These are phyloP conservation scores for Suillus luteus DNA, from an alignment of 768 basidiomycete species.

Conservation along the genomic window DNA sequence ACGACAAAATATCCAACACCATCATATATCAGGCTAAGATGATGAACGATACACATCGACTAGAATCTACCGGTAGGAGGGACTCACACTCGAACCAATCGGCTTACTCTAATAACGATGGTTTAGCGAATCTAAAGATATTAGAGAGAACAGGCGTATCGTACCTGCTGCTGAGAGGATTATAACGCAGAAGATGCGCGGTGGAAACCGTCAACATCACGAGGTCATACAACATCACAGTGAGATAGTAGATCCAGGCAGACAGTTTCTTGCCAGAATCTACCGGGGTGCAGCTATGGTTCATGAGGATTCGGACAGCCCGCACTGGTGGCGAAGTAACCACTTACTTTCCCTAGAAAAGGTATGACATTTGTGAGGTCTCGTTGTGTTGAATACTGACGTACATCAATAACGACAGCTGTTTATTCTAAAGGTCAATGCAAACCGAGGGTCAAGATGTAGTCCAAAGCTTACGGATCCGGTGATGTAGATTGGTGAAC, in stretches of 20 bases:
- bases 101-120: constrained; percentile 23
- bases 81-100: constrained; percentile 32
- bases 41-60: constrained; percentile 8
- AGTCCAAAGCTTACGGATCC: constrained; percentile 46
- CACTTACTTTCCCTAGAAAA: constrained; percentile 39
- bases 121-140: constrained; percentile 6
- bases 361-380: background rate
- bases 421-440: constrained; percentile 12
- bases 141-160: constrained; percentile 21
- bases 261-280: constrained; percentile 33
- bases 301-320: constrained; percentile 1
- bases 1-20: constrained; percentile 63
- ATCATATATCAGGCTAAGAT: constrained; percentile 65
- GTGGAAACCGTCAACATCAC: constrained; percentile 52
- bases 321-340: background rate
- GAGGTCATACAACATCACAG: constrained; percentile 60
- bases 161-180: constrained; percentile 30
- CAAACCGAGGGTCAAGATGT: constrained; percentile 7
- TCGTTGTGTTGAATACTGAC: constrained; percentile 11
- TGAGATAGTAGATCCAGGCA: constrained; percentile 60
- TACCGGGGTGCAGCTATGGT: constrained; percentile 49
- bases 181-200: constrained; percentile 50
- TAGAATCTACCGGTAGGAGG: background rate
- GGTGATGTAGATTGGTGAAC: constrained; percentile 52
- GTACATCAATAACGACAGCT: constrained; percentile 26